Base-by-base conservation (phyloP, 768 basidiomycete species). In the Mycena vitilis region DNA sequence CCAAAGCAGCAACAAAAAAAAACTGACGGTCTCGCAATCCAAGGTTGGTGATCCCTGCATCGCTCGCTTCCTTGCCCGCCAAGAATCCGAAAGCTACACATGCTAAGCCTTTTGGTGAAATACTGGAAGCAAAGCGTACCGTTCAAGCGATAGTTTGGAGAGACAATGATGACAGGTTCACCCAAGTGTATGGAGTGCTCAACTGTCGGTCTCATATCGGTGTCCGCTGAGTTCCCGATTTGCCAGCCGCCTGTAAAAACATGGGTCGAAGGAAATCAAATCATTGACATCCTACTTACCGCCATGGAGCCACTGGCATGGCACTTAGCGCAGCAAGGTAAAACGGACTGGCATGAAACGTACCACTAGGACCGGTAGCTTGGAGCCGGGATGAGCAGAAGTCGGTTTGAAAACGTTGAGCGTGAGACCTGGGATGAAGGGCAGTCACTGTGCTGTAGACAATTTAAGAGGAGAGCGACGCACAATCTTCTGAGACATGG, bases 11-110 rank as follows among this genome's bases (percentile, higher is more conserved):
- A 9, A 10, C 4, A 15, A 40, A 10, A 40, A 15, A 40, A 40
- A 10, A 81, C 81, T 73, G 69, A 85, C 84, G 85, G 72, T 90
- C 88, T 63, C 76, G 77, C 10, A 89, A 72, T 9, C 88, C 87
- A 0, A 85, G 75, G 73, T 89, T 89, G 25, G 77, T 80, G 13
- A 82, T 68, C 2, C 82, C 83, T 11, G 81, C 83, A 9, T 70
- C 77, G 44, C 80, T 77, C 15, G 81, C 77, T 67, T 84, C 79
- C 40, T 51, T 81, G 71, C n/a, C 78, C 10, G 75, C 81, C 23
- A 84, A 61, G 66, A 84, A 84, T 2, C 84, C 85, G 45, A 82
- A 80, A 0, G 79, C 30, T 30, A 30, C 5, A 30, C 30, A 5
- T 2, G 30, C 80, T 79, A 40, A 22, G 20, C 22, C n/a, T 18